Conservation (phyloP, 768 basidiomycete genomes). For the Boletus coccyginus region DNA sequence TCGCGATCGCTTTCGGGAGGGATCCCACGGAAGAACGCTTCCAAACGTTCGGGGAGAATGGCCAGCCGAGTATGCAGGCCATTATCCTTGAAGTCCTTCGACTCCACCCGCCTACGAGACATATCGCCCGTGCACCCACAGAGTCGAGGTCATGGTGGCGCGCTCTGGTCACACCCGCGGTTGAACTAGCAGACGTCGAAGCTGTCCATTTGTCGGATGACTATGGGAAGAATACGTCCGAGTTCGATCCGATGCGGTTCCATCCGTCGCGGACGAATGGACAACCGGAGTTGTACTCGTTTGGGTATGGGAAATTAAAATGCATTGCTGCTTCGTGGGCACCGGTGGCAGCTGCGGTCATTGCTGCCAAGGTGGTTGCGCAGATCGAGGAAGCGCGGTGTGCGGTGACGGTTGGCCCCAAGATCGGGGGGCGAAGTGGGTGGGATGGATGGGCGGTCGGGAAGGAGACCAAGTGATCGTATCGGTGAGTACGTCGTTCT, state of each 20-base stretch:
- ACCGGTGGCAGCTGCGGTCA: conserved; percentile 50
- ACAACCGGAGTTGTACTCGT: conserved; percentile 36
- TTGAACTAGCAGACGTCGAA: conserved; percentile 27
- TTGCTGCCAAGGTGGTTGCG: conserved; percentile 42
- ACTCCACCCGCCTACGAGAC: conserved; percentile 26
- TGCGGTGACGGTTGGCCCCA: conserved; percentile 11
- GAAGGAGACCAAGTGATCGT: background rate
- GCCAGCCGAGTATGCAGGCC: conserved; percentile 19
- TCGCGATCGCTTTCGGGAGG: conserved; percentile 25
- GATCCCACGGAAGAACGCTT: conserved; percentile 25
- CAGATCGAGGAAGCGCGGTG: conserved; percentile 27
- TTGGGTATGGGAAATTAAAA: conserved; percentile 41
- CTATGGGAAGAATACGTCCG: conserved; percentile 34
- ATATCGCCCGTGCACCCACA: conserved; percentile 18
- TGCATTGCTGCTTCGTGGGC: conserved; percentile 53
- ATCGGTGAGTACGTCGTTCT: background rate
- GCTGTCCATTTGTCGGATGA: conserved; percentile 14
- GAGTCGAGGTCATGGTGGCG: conserved; percentile 13
- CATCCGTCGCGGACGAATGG: conserved; percentile 27
- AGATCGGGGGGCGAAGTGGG: conserved; percentile 43
- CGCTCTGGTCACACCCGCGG: background rate
- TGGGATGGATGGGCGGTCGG: conserved; percentile 45
- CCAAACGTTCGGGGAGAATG: conserved; percentile 10
- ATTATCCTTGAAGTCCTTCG: conserved; percentile 30
- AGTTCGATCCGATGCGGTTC: conserved; percentile 45